Evolutionary conservation across 1,284 basidiomycete species (phyloP).

Genomic region (Gymnopus androsaceus): DNA sequence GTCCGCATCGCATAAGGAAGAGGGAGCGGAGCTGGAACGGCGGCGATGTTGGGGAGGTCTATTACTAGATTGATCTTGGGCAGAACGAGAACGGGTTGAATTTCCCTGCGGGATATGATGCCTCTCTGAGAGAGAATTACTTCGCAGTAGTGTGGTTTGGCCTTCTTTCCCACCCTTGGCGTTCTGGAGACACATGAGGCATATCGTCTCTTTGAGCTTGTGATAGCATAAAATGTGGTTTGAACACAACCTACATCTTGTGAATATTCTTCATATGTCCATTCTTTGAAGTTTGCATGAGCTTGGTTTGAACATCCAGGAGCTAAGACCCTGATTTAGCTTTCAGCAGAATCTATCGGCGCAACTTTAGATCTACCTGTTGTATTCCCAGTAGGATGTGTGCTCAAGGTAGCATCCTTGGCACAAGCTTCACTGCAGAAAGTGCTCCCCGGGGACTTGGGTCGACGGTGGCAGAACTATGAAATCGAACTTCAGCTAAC

Average conservation of each 20-base stretch:
- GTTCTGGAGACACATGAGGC: constrained; percentile 55
- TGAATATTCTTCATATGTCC: constrained; percentile 48
- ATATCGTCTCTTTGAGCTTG: constrained; percentile 50
- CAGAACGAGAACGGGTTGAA: constrained; percentile 7
- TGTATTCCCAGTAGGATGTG: constrained; percentile 15
- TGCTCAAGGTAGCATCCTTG: constrained; percentile 34
- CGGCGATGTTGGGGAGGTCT: background rate
- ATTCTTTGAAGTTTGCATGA: constrained; percentile 35
- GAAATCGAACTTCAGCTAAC: background rate
- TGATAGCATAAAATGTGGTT: background rate
- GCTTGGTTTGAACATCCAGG: constrained; percentile 52
- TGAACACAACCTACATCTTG: constrained; percentile 40
- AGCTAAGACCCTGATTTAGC: constrained; percentile 53
- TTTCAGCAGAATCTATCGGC: background rate
- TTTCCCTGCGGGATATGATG: constrained; percentile 21
- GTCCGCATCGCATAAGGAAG: too few relatives aligned
- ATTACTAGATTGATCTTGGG: background rate
- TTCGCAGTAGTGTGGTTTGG: constrained; percentile 26
- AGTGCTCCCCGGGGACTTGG: constrained; percentile 56
- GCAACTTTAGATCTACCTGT: constrained; percentile 17
- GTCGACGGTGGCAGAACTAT: constrained; percentile 46
- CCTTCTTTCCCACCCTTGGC: too few relatives aligned
- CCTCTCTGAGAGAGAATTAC: constrained; percentile 30
- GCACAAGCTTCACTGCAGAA: constrained; percentile 64
- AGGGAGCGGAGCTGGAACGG: too few relatives aligned